phyloP scores from a whole-genome alignment of 257 asterid species.

The Nemophila menziesii region DNA sequence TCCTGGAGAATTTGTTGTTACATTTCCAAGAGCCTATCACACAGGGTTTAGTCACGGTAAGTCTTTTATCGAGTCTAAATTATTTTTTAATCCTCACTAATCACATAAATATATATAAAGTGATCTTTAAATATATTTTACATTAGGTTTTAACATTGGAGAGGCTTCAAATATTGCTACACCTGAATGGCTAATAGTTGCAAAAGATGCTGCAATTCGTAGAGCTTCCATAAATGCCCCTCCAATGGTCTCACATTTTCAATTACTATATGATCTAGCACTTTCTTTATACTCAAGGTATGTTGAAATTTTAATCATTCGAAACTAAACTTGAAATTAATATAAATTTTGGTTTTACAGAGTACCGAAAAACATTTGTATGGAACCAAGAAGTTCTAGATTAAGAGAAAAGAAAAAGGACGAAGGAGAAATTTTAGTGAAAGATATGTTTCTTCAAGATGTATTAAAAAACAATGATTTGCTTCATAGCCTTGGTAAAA shows the following conservation, averaged over 20 bases:
- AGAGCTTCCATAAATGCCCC: slow-evolving; percentile 95
- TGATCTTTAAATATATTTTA: slow-evolving; percentile 8
- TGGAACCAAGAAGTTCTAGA: slow-evolving; percentile 86
- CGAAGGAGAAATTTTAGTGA: slow-evolving; percentile 82
- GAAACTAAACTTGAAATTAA: background rate
- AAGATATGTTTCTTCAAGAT: slow-evolving; percentile 71
- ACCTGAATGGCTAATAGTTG: slow-evolving; percentile 95
- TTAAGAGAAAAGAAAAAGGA: slow-evolving; percentile 73
- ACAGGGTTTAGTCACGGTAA: slow-evolving; percentile 99
- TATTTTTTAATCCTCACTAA: slow-evolving; percentile 7
- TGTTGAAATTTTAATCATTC: slow-evolving; percentile 10
- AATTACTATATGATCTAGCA: slow-evolving; percentile 83
- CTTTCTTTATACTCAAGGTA: slow-evolving; percentile 86
- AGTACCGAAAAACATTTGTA: slow-evolving; percentile 34
- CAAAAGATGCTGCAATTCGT: slow-evolving; percentile 94
- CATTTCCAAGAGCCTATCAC: slow-evolving; percentile 99
- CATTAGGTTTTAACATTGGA: slow-evolving; percentile 85
- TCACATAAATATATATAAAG: background rate
- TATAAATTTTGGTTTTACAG: slow-evolving; percentile 26
- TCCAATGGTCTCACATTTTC: slow-evolving; percentile 99
- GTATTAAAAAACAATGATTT: slow-evolving; percentile 56
- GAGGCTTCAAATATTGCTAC: slow-evolving; percentile 99
- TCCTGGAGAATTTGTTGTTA: slow-evolving; percentile 97
- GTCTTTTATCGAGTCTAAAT: slow-evolving; percentile 11
- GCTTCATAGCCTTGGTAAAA: slow-evolving; percentile 61